A percentile compares a stretch with the other conserved stretches of the same genome.
Conservation (phyloP, 805 yeast genomes). For the Pichia membranifaciens region DNA sequence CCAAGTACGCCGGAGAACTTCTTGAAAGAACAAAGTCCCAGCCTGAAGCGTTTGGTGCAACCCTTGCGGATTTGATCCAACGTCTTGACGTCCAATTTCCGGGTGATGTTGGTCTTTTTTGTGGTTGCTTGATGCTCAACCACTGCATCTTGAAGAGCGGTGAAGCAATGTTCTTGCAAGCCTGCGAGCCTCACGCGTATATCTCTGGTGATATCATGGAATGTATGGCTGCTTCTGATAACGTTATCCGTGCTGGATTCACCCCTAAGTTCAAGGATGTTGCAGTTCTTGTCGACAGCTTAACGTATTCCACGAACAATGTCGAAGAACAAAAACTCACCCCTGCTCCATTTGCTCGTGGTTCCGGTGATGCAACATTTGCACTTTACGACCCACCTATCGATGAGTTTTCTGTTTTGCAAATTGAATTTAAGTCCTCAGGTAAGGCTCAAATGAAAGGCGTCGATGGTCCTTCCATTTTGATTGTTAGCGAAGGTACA, state of each 20-base stretch:
- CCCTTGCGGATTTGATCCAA: slow-evolving; percentile 65
- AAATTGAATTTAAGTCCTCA: slow-evolving; percentile 56
- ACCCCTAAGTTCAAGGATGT: slow-evolving; percentile 99
- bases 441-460: slow-evolving; percentile 51
- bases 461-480: slow-evolving; percentile 81
- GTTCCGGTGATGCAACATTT: slow-evolving; percentile 61
- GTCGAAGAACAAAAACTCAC: slow-evolving; percentile 90
- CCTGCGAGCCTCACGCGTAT: slow-evolving; percentile 98
- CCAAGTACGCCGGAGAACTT: slow-evolving; percentile 52
- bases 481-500: slow-evolving; percentile 75
- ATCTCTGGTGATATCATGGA: slow-evolving; percentile 96
- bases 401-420: slow-evolving; percentile 91
- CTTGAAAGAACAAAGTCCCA: slow-evolving; percentile 56
- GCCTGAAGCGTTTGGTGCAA: slow-evolving; percentile 53
- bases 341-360: slow-evolving; percentile 53
- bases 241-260: slow-evolving; percentile 97
- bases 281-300: slow-evolving; percentile 77
- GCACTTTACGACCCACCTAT: slow-evolving; percentile 91
- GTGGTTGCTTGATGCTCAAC: slow-evolving; percentile 90
- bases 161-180: slow-evolving; percentile 94
- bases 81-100: slow-evolving; percentile 87
- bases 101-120: slow-evolving; percentile 87
- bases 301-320: slow-evolving; percentile 82
- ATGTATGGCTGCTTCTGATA: slow-evolving; percentile 99
- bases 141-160: slow-evolving; percentile 80